Percentiles rank a stretch among this genome's conserved stretches.
Evolutionary conservation across 495 filamentous ascomycete species (phyloP).

Genomic region (Tuber brumale): DNA sequence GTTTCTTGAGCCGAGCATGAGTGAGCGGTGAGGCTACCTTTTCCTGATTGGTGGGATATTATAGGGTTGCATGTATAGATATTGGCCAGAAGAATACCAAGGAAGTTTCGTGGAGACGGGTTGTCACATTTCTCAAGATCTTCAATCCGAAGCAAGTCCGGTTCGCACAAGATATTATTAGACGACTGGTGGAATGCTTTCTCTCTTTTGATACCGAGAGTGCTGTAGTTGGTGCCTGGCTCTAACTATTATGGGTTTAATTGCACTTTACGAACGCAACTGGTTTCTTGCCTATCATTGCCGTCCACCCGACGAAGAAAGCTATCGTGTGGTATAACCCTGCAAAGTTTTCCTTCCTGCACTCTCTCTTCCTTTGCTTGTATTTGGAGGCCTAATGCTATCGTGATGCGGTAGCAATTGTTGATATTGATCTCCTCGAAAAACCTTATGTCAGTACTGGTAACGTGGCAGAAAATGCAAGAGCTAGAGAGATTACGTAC

Average conservation of each 20-base stretch:
- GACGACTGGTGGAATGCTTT: conserved; percentile 37
- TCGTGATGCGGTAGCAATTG: conserved; percentile 36
- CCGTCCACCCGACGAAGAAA: conserved; percentile 38
- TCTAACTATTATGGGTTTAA: conserved; percentile 5
- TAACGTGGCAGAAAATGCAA: conserved; percentile 28
- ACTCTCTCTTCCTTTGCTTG: conserved; percentile 34
- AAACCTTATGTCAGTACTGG: conserved; percentile 25
- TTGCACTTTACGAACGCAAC: conserved; percentile 4
- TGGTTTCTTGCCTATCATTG: conserved; percentile 32
- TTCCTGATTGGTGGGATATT: conserved; percentile 10
- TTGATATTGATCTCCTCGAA: conserved; percentile 39
- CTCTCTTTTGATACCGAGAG: conserved; percentile 29
- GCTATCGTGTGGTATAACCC: conserved; percentile 39
- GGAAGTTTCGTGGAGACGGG: conserved; percentile 31
- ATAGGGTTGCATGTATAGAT: conserved; percentile 35
- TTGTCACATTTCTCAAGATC: conserved; percentile 30
- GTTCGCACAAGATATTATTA: conserved; percentile 36
- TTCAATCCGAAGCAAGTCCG: conserved; percentile 38
- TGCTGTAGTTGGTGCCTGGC: conserved; percentile 24
- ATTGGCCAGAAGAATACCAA: conserved; percentile 28
- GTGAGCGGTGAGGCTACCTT: too few species aligned
- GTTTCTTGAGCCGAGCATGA: too few species aligned
- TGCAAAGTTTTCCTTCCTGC: conserved; percentile 38
- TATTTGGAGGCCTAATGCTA: conserved; percentile 42
- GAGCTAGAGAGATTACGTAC: conserved; percentile 47